Base-by-base conservation (phyloP, 2,329 filamentous ascomycete species). In the Fusarium guadeloupense region DNA sequence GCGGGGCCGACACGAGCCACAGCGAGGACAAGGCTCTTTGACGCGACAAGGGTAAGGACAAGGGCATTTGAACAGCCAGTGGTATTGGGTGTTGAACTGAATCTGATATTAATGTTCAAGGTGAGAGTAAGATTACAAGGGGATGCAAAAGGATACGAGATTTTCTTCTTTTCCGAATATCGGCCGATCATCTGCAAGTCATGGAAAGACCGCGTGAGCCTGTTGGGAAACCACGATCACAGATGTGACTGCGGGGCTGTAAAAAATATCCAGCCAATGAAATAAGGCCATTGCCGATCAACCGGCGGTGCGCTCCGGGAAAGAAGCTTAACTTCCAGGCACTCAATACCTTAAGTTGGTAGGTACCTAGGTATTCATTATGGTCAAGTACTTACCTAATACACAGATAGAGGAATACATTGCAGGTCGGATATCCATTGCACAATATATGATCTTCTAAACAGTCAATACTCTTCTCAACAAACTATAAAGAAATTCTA, bases 1-100 rank as follows among this genome's bases (percentile, higher is more conserved):
- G 61, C 61, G 57, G 61, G 61, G 61, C 61, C 33, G 57, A 64
- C 61, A 64, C 62, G 62, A 52, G 62, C 62, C 57, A 54, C 30
- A 30, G 17, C 37, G 62, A 65, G 62, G 55, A 50, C 48, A 62
- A 42, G 39, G 62, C 61, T 58, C 33, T 45, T 38, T 9, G 39
- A 41, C 42, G 45, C 38, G 46, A 35, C 31, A 38, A 21, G 31
- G 25, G n/a, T 17, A 9, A 30, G 31, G 31, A 26, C 56, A 42
- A 46, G 47, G 37, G 53, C 59, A 62, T 50, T 49, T 30, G 9
- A 19, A 13, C 35, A 13, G 25, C 10, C 25, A 26, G 25, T 9
- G 25, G 10, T 26, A 26, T 26, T 26, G 25, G 25, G 9, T 12
- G 13, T 25, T 25, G 6, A 25, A 25, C 23, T 9, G 9, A 25